A percentile compares a stretch with the other conserved stretches of the same genome.
These are phyloP conservation scores for Phaeosphaeriaceae sp. DNA, from an alignment of 2,329 filamentous ascomycete genomes.

Conservation along the genomic window DNA sequence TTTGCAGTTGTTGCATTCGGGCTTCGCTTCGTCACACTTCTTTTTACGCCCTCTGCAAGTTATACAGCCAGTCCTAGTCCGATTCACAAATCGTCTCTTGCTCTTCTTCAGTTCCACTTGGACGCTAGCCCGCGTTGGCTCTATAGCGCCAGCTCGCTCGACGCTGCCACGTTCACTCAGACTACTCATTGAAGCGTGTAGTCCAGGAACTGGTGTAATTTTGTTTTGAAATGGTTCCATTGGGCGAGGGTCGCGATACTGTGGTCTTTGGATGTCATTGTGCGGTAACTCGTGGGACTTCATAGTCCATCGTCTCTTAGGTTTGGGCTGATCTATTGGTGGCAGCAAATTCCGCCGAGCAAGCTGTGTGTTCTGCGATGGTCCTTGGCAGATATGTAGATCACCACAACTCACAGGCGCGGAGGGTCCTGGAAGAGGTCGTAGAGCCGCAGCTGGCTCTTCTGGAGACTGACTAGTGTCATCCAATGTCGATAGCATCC, in stretches of 20 bases:
- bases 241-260: constrained; percentile 24
- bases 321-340: constrained; percentile 32
- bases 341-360: constrained; percentile 30
- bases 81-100: constrained; percentile 80
- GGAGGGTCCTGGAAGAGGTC: too few species aligned
- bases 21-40: constrained; percentile 95
- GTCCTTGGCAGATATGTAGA: constrained; percentile 55
- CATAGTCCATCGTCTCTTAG: constrained; percentile 35
- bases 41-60: constrained; percentile 93
- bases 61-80: constrained; percentile 94
- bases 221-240: constrained; percentile 21
- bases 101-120: constrained; percentile 55
- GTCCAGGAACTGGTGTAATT: constrained; percentile 14
- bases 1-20: constrained; percentile 89
- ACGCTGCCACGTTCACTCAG: constrained; percentile 11
- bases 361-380: constrained; percentile 38
- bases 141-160: constrained; percentile 38
- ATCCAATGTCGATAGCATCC: constrained; percentile 65
- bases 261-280: constrained; percentile 32
- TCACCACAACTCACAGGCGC: too few species aligned
- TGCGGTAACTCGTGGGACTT: constrained; percentile 27
- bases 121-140: constrained; percentile 51
- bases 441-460: too few species aligned
- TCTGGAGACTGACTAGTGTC: too few species aligned
- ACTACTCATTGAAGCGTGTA: constrained; percentile 11